These are phyloP conservation scores for Colletotrichum salicis DNA, from an alignment of 2,329 filamentous ascomycete genomes.

Conservation along the genomic window DNA sequence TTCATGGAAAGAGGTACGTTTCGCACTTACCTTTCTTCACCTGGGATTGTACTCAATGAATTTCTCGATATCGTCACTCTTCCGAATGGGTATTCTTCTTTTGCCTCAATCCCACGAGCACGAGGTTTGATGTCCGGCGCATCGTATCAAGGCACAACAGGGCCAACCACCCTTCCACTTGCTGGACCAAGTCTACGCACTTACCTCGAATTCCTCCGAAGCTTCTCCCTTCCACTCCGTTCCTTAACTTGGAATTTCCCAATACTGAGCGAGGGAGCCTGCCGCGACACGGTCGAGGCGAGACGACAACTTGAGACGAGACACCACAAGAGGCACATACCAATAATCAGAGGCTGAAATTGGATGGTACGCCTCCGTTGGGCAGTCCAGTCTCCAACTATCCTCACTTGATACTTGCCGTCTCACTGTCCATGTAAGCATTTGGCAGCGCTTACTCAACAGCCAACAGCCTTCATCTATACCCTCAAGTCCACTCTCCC, in stretches of 20 bases:
- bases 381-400: background rate
- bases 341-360: background rate
- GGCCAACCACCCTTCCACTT: background rate
- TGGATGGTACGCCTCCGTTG: background rate
- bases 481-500: background rate
- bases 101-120: background rate
- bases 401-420: background rate
- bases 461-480: background rate
- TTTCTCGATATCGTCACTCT: background rate
- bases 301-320: conserved; percentile 33
- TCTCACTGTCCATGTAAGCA: background rate
- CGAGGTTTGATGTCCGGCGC: background rate
- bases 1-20: background rate
- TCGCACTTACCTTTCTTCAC: background rate
- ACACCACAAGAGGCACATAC: conserved; percentile 28
- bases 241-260: conserved; percentile 1
- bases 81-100: background rate
- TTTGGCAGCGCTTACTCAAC: conserved; percentile 4
- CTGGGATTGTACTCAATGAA: background rate
- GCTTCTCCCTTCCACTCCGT: conserved; percentile 10
- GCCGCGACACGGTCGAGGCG: conserved; percentile 9
- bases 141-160: background rate
- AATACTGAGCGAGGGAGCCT: conserved; percentile 21
- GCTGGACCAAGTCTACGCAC: background rate
- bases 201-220: conserved; percentile 6